phyloP scores from a whole-genome alignment of 768 basidiomycete genomes.

The Pulveroboletus sp. region DNA sequence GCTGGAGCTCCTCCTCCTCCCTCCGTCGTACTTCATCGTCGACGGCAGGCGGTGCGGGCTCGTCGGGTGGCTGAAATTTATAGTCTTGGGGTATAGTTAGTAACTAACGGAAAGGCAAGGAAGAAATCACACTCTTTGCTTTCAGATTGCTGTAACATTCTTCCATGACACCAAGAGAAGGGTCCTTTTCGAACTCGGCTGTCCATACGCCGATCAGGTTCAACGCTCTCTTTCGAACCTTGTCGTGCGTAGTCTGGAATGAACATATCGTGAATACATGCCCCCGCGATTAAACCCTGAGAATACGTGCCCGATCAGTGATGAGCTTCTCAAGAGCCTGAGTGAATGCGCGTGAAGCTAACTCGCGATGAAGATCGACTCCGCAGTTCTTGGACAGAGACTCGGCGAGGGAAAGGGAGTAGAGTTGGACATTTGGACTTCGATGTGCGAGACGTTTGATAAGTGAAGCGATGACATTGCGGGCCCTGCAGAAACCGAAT shows the following conservation, averaged over 20 bases:
- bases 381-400: conserved; percentile 91
- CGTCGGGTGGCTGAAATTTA: conserved; percentile 62
- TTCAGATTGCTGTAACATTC: conserved; percentile 83
- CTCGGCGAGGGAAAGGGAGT: conserved; percentile 84
- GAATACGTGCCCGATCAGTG: conserved; percentile 71
- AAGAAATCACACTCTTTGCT: conserved; percentile 62
- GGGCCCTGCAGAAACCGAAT: conserved; percentile 58
- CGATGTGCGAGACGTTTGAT: conserved; percentile 91
- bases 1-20: conserved; percentile 94
- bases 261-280: conserved; percentile 13
- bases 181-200: conserved; percentile 76
- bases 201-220: conserved; percentile 80
- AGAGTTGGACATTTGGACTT: conserved; percentile 95
- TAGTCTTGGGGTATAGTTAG: conserved; percentile 47
- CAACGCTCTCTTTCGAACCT: conserved; percentile 78
- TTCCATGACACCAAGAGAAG: conserved; percentile 84
- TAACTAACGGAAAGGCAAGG: not conserved
- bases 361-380: conserved; percentile 75
- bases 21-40: conserved; percentile 79
- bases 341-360: conserved; percentile 89
- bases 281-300: not conserved
- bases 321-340: conserved; percentile 83
- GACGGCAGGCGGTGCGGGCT: conserved; percentile 63
- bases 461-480: conserved; percentile 77
- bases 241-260: conserved; percentile 81